Conservation (phyloP, 2,329 filamentous ascomycete species). For the Emmonsia crescens region DNA sequence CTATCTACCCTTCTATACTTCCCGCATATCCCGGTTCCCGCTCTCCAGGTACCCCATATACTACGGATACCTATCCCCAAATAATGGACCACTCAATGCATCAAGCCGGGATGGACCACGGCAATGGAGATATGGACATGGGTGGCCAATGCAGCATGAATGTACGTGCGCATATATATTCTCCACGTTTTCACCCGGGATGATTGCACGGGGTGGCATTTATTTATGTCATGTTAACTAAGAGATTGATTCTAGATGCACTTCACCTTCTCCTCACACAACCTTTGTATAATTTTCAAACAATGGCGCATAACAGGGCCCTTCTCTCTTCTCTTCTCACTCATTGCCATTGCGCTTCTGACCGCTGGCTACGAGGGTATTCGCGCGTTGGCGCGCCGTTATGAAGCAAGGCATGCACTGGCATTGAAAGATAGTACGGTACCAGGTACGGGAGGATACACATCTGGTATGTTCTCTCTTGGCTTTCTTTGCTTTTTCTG, state of each 20-base stretch:
- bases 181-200: not conserved
- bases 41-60: not conserved
- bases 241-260: slow-evolving; percentile 61
- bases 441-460: not conserved
- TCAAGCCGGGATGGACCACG: slow-evolving; percentile 37
- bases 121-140: slow-evolving; percentile 49
- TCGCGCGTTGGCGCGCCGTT: slow-evolving; percentile 63
- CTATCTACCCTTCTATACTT: not conserved
- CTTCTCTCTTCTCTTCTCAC: slow-evolving; percentile 65
- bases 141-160: slow-evolving; percentile 77
- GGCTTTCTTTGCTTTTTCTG: not conserved
- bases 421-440: slow-evolving; percentile 1
- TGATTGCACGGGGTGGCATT: not conserved
- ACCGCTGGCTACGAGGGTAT: slow-evolving; percentile 90
- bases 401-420: slow-evolving; percentile 44
- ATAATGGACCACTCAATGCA: slow-evolving; percentile 30
- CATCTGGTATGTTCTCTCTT: slow-evolving; percentile 6
- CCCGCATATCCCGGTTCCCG: too few relatives aligned
- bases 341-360: slow-evolving; percentile 69
- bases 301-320: slow-evolving; percentile 77
- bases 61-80: not conserved
- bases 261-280: slow-evolving; percentile 87
- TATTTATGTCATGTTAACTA: not conserved
- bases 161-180: slow-evolving; percentile 40
- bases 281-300: slow-evolving; percentile 93